phyloP scores from a whole-genome alignment of 164 flowering plant genomes.

The Tetracentron sinense region DNA sequence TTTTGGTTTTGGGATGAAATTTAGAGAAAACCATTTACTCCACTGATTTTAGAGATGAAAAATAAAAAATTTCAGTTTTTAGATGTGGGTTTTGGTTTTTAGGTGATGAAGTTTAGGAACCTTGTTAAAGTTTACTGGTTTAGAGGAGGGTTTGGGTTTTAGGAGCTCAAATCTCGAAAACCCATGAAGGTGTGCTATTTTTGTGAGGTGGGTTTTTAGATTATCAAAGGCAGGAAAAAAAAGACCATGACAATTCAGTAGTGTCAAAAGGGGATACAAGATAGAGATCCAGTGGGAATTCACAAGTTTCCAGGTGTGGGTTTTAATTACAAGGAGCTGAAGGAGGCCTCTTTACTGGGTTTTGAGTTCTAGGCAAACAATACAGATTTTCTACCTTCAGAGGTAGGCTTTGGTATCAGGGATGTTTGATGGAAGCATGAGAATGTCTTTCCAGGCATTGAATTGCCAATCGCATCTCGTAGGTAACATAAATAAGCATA shows the following conservation, averaged over 20 bases:
- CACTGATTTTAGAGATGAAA: too few species aligned
- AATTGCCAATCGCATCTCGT: conserved; percentile 23
- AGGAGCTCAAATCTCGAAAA: conserved; percentile 2
- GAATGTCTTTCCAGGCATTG: conserved; percentile 25
- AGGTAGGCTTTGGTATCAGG: conserved; percentile 2
- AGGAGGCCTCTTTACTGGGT: background rate
- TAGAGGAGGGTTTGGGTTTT: conserved; percentile 2
- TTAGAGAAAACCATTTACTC: background rate
- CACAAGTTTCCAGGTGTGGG: background rate
- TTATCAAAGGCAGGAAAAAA: too few species aligned
- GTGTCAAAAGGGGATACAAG: conserved; percentile 7
- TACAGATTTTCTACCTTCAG: background rate
- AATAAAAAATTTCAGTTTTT: background rate
- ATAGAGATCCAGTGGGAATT: background rate
- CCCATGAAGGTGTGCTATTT: background rate
- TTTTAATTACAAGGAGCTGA: background rate
- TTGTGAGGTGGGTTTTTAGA: conserved; percentile 2
- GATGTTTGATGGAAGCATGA: conserved; percentile 27
- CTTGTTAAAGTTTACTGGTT: background rate
- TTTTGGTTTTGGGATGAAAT: too few species aligned
- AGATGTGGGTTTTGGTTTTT: conserved; percentile 4
- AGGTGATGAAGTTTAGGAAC: background rate
- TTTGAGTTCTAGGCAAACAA: background rate
- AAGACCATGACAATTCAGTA: background rate
- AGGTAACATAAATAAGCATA: conserved; percentile 20